Evolutionary conservation across 371 early-diverging fungal species (phyloP).

Genomic region (Sporodiniella umbellata): DNA sequence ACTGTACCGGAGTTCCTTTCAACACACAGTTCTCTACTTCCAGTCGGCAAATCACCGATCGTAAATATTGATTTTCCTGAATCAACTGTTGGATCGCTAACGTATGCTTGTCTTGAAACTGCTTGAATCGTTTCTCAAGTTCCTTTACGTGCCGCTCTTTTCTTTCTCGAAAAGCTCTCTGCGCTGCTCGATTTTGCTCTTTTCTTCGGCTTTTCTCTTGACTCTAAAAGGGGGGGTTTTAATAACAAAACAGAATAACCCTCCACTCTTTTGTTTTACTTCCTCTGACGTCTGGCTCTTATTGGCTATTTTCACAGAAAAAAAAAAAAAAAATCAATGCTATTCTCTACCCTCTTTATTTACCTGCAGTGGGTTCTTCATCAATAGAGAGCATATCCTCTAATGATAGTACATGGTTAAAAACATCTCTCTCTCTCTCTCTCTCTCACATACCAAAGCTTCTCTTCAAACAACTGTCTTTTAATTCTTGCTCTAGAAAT

Average conservation of each 20-base stretch:
- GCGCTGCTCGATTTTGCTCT: conserved; percentile 68
- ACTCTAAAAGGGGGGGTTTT: not conserved
- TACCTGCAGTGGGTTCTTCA: conserved; percentile 1
- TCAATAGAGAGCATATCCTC: no score
- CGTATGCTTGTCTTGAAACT: conserved; percentile 47
- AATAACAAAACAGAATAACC: no score
- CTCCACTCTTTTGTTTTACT: no score
- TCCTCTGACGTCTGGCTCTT: no score
- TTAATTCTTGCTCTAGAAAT: not conserved
- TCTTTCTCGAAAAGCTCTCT: conserved; percentile 66
- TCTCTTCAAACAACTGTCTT: conserved; percentile 1
- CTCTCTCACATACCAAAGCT: not conserved
- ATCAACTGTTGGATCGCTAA: conserved; percentile 22
- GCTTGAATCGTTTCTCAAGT: conserved; percentile 59
- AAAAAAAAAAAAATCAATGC: not conserved
- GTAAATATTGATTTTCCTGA: conserved; percentile 38
- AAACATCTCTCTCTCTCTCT: not conserved
- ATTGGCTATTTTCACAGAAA: no score
- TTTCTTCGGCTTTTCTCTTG: conserved; percentile 47
- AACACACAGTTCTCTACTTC: conserved; percentile 30
- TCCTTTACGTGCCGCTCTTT: conserved; percentile 57
- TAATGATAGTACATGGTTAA: no score
- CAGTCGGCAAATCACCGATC: conserved; percentile 28
- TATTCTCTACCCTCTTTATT: not conserved
- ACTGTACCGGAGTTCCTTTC: conserved; percentile 34